Percentiles rank a stretch among this genome's conserved stretches.
Conservation (phyloP, 768 basidiomycete species). For the Coprinellus micaceus region DNA sequence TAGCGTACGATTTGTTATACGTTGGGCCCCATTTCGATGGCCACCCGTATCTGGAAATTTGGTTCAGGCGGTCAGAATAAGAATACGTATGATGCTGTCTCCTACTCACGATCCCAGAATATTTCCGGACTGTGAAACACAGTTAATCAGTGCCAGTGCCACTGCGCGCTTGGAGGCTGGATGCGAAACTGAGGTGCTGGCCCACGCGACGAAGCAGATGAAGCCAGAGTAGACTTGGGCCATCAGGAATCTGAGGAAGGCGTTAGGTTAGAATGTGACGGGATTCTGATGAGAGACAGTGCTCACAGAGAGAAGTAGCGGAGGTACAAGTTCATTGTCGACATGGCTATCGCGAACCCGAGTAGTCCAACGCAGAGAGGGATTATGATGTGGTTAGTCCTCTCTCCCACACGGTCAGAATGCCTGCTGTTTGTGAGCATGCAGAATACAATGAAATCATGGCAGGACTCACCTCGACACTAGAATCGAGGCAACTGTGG, state of each 20-base stretch:
- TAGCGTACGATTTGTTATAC: constrained; percentile 66
- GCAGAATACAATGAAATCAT: not conserved
- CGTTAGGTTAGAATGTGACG: not conserved
- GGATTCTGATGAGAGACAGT: not conserved
- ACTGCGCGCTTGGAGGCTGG: constrained; percentile 86
- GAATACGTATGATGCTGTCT: not conserved
- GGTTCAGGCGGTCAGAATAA: not conserved
- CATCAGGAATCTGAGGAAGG: constrained; percentile 61
- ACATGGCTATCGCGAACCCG: constrained; percentile 64
- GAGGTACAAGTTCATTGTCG: constrained; percentile 56
- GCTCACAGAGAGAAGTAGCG: constrained; percentile 66
- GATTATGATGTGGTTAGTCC: constrained; percentile 60
- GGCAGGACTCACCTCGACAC: constrained; percentile 40
- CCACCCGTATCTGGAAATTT: constrained; percentile 56
- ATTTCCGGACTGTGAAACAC: constrained; percentile 80
- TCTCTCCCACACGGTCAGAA: constrained; percentile 68
- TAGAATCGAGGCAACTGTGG: constrained; percentile 52
- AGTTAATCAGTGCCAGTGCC: constrained; percentile 80
- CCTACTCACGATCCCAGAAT: constrained; percentile 70
- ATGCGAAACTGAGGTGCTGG: constrained; percentile 46
- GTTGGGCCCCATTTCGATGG: constrained; percentile 65
- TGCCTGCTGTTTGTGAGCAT: constrained; percentile 37
- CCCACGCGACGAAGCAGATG: constrained; percentile 59
- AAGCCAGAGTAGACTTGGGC: constrained; percentile 72
- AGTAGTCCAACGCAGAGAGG: constrained; percentile 58